Evolutionary conservation across 176 grass and related monocot genomes (phyloP).

Genomic region (Zea luxurians): DNA sequence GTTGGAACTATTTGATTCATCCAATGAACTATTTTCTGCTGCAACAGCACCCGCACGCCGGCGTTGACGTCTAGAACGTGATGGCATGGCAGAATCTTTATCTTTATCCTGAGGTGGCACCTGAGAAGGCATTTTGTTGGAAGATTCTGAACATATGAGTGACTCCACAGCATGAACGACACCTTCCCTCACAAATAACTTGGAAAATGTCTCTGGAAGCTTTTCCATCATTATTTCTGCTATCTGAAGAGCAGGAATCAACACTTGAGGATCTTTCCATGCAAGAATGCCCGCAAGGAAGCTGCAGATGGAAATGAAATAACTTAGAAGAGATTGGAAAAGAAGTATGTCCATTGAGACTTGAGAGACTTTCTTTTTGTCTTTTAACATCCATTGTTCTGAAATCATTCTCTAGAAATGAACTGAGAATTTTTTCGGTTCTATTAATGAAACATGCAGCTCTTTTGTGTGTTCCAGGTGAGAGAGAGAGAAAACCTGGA

Average conservation of each 20-base stretch:
- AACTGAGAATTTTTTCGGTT: neutral
- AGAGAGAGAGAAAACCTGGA: constrained; percentile 52
- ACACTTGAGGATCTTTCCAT: constrained; percentile 91
- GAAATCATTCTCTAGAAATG: constrained; percentile 20
- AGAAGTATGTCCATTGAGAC: neutral
- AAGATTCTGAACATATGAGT: constrained; percentile 62
- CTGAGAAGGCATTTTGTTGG: constrained; percentile 47
- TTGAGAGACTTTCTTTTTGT: neutral
- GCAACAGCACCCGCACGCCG: constrained; percentile 45
- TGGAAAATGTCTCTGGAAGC: constrained; percentile 75
- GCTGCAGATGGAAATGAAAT: constrained; percentile 47
- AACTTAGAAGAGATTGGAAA: constrained; percentile 23
- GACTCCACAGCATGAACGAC: constrained; percentile 86
- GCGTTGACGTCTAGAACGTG: constrained; percentile 69
- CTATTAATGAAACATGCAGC: neutral
- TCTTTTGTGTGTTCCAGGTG: neutral
- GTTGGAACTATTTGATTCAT: constrained; percentile 56
- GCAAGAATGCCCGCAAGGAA: constrained; percentile 91
- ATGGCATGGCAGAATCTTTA: constrained; percentile 43
- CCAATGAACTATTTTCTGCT: constrained; percentile 47
- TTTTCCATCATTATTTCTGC: constrained; percentile 95
- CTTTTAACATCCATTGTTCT: constrained; percentile 7
- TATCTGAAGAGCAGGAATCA: constrained; percentile 92
- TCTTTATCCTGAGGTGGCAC: constrained; percentile 42
- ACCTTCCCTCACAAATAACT: constrained; percentile 93